Evolutionary conservation across 1,139 yeast species (phyloP), one percentile per base, ranked within the genome.

Genomic region (Sugiyamaella castrensis): DNA sequence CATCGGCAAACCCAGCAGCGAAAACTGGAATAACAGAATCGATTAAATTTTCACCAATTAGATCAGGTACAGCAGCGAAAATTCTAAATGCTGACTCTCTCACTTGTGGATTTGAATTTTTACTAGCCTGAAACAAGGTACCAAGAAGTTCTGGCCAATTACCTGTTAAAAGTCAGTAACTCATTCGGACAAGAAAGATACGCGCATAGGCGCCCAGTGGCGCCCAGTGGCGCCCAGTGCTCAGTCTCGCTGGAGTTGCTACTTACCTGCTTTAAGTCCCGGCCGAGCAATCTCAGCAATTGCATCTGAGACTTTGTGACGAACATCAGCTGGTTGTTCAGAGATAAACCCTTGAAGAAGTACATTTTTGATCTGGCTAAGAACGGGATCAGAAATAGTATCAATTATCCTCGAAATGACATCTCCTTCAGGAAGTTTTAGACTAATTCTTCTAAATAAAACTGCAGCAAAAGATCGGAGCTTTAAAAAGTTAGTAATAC

Each of bases 31-130:
- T 71, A 12, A 80, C 77, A 40, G 74, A 73, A 13, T 51, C 51
- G 13, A 60, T 49, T 42, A 64, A 59, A 24, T 62, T 58, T 41
- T 55, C 75, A 51, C 82, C 84, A 52, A 91, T 77, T 37, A 91
- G 73, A 53, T 83, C 84, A 8, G 98, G 98, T 40, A 88, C 82
- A 1, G 95, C 75, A 1, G 96, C 77, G 56, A 92, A 80, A 46
- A 92, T 87, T 69, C 98, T 81, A 69, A 87, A 92, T 11, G 96
- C 86, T 1, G 95, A 84, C 67, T 92, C 98, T 61, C 97, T 81
- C 56, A 87, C 81, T 53, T 83, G 79, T n/a, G 83, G 73, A 59
- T 85, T 85, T 13, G 73, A 68, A 64, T 76, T 79, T 54, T 76
- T 74, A 16, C 84, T 70, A 11, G 92, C 89, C 57, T 77, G 82